phyloP scores from a whole-genome alignment of 805 yeast genomes.

The Myxozyma lipomycoides region DNA sequence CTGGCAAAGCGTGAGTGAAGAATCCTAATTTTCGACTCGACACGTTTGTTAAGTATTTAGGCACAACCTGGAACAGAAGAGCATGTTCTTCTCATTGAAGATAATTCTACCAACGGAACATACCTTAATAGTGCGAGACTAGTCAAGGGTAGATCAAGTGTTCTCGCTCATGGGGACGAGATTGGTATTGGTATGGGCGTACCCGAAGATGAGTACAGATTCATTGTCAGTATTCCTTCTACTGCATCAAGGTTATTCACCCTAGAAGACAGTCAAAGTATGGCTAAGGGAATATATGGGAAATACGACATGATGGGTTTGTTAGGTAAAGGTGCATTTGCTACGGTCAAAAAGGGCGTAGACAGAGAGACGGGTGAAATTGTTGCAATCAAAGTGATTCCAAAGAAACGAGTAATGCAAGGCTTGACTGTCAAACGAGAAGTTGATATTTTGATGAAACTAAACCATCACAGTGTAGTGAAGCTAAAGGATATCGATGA shows the following conservation, averaged over 20 bases:
- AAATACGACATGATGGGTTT: constrained; percentile 77
- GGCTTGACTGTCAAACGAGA: constrained; percentile 82
- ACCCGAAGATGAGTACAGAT: constrained; percentile 55
- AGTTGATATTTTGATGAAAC: constrained; percentile 67
- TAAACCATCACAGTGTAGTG: constrained; percentile 73
- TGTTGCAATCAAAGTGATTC: constrained; percentile 86
- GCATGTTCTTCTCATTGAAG: constrained; percentile 30
- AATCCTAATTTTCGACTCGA: neutral
- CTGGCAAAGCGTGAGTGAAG: constrained; percentile 48
- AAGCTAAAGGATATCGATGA: constrained; percentile 78
- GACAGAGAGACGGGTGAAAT: constrained; percentile 81
- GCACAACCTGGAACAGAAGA: neutral
- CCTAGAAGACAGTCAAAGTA: constrained; percentile 12
- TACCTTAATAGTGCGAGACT: constrained; percentile 70
- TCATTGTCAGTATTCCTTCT: constrained; percentile 46
- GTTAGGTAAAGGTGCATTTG: constrained; percentile 98
- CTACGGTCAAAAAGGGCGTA: constrained; percentile 86
- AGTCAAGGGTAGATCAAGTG: constrained; percentile 72
- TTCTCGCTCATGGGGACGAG: constrained; percentile 88
- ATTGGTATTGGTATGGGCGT: constrained; percentile 87
- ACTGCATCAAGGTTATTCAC: neutral
- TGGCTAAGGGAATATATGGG: constrained; percentile 47
- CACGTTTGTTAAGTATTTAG: neutral
- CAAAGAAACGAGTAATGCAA: constrained; percentile 70
- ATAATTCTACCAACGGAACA: constrained; percentile 93